These are phyloP conservation scores for Pythium sukuiense DNA, from an alignment of 352 stramenopile genomes.

Conservation along the genomic window DNA sequence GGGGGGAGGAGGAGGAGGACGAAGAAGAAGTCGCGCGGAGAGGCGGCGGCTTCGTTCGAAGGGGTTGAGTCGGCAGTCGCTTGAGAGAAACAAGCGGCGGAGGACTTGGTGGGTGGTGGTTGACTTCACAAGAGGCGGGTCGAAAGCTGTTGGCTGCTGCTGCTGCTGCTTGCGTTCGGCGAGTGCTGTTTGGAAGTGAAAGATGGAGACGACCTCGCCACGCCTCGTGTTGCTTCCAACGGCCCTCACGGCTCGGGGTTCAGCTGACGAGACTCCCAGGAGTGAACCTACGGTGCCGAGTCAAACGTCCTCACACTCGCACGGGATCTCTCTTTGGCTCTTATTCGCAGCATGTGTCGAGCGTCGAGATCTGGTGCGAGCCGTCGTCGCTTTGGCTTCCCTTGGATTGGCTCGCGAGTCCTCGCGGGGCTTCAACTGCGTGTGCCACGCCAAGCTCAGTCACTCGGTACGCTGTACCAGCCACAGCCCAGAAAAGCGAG, in stretches of 20 bases:
- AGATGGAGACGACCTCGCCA: neutral
- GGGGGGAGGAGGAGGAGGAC: neutral
- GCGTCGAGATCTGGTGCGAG: neutral
- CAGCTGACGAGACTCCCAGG: neutral
- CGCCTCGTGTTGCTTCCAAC: neutral
- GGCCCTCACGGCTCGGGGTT: neutral
- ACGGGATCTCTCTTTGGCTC: neutral
- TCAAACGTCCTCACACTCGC: neutral
- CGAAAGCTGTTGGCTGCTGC: neutral
- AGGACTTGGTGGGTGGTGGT: neutral
- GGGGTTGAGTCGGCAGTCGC: neutral
- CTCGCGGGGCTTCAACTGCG: neutral
- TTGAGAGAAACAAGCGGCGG: neutral
- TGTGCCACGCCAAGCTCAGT: neutral
- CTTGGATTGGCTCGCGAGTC: neutral
- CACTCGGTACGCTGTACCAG: neutral
- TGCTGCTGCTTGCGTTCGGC: slow-evolving; percentile 18
- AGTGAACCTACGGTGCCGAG: neutral
- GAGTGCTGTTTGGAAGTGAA: slow-evolving; percentile 28
- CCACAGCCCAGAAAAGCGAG: neutral
- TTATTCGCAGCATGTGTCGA: neutral
- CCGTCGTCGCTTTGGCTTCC: too few relatives aligned
- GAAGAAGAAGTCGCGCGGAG: slow-evolving; percentile 1
- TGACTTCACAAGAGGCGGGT: slow-evolving; percentile 21
- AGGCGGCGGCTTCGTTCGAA: slow-evolving; percentile 8